phyloP scores from a whole-genome alignment of 139 green algal species.

The Spirogloea muscicola region DNA sequence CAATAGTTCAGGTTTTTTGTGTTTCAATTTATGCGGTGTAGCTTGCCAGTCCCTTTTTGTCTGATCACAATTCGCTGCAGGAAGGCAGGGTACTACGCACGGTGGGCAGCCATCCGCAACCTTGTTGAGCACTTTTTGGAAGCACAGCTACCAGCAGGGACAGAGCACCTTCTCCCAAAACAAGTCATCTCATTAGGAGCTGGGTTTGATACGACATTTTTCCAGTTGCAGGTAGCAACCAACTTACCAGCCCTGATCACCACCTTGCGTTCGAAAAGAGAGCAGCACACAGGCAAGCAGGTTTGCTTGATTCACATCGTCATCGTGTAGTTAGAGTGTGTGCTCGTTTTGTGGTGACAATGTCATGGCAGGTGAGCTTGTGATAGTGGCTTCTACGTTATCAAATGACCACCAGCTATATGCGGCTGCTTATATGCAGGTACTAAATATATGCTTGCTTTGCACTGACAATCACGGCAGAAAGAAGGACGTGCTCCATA shows the following conservation, averaged over 20 bases:
- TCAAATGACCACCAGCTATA: too few relatives aligned
- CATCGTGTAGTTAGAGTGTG: neutral
- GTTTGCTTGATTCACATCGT: neutral
- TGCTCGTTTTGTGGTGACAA: too few relatives aligned
- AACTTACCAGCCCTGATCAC: too few relatives aligned
- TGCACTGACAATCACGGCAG: neutral
- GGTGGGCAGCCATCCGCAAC: conserved; percentile 44
- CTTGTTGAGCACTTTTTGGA: conserved; percentile 41
- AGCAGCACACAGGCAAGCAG: neutral
- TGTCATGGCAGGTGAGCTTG: neutral
- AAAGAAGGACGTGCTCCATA: conserved; percentile 1
- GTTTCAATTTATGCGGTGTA: too few relatives aligned
- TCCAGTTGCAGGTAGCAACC: conserved; percentile 32
- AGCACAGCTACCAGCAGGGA: too few relatives aligned
- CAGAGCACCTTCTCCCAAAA: conserved; percentile 2
- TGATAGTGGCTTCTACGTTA: too few relatives aligned
- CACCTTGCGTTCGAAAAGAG: too few relatives aligned
- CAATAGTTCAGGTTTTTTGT: too few relatives aligned
- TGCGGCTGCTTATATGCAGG: too few relatives aligned
- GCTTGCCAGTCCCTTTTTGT: too few relatives aligned
- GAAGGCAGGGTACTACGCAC: conserved; percentile 48
- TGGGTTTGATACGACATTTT: conserved; percentile 50
- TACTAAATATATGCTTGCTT: too few relatives aligned
- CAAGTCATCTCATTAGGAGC: conserved; percentile 45
- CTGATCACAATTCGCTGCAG: too few relatives aligned